A percentile compares a stretch with the other conserved stretches of the same genome.
These are phyloP conservation scores for Neospermospora avenae DNA, from an alignment of 2,329 filamentous ascomycete genomes.

Conservation along the genomic window DNA sequence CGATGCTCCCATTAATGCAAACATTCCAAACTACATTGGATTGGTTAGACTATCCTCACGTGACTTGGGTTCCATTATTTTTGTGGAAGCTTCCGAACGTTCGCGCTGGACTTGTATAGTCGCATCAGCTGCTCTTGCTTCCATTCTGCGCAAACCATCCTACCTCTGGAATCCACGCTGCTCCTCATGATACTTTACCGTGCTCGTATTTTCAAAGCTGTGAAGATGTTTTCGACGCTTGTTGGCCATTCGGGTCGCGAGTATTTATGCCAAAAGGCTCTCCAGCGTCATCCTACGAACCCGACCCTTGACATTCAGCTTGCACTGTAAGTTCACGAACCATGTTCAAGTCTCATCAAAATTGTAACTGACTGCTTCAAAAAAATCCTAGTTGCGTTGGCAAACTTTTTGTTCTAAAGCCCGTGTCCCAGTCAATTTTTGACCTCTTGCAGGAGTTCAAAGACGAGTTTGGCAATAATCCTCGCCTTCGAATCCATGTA, in stretches of 20 bases:
- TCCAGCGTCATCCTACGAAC: constrained; percentile 38
- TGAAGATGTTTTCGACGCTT: constrained; percentile 11
- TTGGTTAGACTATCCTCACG: too few relatives aligned
- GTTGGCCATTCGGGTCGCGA: constrained; percentile 12
- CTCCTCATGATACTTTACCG: constrained; percentile 14
- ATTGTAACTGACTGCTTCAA: background rate
- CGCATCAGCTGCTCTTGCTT: constrained; percentile 2
- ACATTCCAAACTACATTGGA: too few relatives aligned
- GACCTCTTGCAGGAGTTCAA: constrained; percentile 21
- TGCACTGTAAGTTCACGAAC: background rate
- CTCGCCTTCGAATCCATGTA: background rate
- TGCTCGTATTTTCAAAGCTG: constrained; percentile 8
- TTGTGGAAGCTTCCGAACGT: too few relatives aligned
- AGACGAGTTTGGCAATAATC: constrained; percentile 51
- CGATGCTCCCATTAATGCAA: too few relatives aligned
- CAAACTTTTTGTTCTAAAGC: background rate
- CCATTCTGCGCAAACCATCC: constrained; percentile 1
- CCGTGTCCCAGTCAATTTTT: background rate
- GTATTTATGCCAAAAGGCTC: constrained; percentile 47
- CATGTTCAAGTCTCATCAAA: background rate
- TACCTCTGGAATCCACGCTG: constrained; percentile 4
- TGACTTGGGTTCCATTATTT: too few relatives aligned
- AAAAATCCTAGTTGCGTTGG: background rate
- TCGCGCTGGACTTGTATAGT: background rate
- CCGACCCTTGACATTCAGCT: background rate